Evolutionary conservation across 1,139 yeast genomes (phyloP), one percentile per base, ranked within the genome.

Genomic region (Ogataea hybrid): DNA sequence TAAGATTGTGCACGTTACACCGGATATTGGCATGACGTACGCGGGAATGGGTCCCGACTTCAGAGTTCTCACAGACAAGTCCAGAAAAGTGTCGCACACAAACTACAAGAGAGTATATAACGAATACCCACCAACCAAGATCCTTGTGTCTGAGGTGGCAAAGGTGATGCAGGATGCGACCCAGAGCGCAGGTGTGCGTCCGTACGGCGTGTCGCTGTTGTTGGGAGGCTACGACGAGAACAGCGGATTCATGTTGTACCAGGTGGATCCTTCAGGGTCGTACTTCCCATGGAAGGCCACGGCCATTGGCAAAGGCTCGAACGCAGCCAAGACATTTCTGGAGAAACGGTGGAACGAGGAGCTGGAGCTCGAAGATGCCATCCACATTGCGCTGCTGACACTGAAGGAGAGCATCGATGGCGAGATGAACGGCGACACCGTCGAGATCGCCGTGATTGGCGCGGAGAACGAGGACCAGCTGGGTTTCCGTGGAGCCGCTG

Each of bases 271-370:
- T 5, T 85, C 96, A 5, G 99, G 99, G 11, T 83, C 96, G 42
- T 94, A 85, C 65, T 94, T 88, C 76, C 97, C 98, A n/a, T 94
- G 99, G 99, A 92, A 92, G 67, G 98, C 98, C 22, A 92, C 98
- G 4, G 97, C 98, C 22, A 92, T 94, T 57, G 99, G 99, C 50
- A 90, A 89, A 63, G 95, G 96, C 22, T 81, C 96, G 5, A 81
- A 81, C 32, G 85, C 95, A 7, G 98, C 98, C 28, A 92, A 94
- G 71, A 92, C 98, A 1, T 94, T 94, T 59, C 71, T 94, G 61
- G 98, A 94, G 64, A 94, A 94, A 70, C 83, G 98, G 69, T 94
- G 97, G 97, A 90, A 89, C 61, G 95, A 89, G 53, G 95, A 92
- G 62, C 73, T 94, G 61, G 98, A 94, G 68, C 74, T 94, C 50